These are phyloP conservation scores for Sequoiadendron giganteum DNA, from an alignment of 75 land plant species.

Conservation along the genomic window DNA sequence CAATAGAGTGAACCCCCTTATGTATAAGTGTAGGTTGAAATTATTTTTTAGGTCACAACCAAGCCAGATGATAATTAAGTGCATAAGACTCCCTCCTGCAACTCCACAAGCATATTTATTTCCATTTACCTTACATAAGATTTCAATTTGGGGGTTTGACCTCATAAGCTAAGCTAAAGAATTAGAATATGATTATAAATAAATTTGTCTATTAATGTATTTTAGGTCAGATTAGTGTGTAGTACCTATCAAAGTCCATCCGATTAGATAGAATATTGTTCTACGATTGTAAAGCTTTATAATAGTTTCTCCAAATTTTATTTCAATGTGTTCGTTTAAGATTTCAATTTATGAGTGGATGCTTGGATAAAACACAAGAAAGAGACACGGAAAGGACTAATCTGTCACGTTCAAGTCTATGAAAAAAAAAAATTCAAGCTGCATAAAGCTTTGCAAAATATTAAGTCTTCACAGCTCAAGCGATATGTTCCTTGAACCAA, in stretches of 20 bases:
- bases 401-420: neutral
- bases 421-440: too few species aligned
- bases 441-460: neutral
- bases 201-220: neutral
- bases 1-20: too few species aligned
- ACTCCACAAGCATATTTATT: too few species aligned
- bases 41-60: neutral
- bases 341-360: too few species aligned
- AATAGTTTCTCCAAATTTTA: too few species aligned
- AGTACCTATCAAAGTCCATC: neutral
- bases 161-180: neutral
- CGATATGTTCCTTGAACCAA: neutral
- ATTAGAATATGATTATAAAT: too few species aligned
- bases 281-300: neutral
- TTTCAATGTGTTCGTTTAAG: neutral
- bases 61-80: neutral
- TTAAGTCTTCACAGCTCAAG: neutral
- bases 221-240: too few species aligned
- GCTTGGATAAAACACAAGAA: neutral
- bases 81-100: neutral
- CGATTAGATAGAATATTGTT: neutral
- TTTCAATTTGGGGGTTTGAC: neutral
- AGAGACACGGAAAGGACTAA: neutral
- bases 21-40: too few species aligned
- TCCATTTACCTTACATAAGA: neutral